Evolutionary conservation across 2,329 filamentous ascomycete genomes (phyloP), one percentile per base, ranked within the genome.

Genomic region (Neonectria punicea): DNA sequence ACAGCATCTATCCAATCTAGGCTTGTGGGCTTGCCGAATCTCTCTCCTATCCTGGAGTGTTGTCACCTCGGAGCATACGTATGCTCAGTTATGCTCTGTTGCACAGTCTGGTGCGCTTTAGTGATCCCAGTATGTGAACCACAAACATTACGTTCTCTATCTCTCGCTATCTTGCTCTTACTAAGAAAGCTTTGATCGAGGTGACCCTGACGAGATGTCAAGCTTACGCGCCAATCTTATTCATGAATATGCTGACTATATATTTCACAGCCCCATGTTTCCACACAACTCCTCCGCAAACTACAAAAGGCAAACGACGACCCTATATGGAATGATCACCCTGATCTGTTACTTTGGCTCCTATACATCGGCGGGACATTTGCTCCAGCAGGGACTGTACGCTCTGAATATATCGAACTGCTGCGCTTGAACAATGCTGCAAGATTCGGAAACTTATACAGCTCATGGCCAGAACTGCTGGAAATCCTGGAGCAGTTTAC

Each of bases 1-100:
- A 75, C 74, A 39, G 81, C 81, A 43, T 83, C 77, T 3, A 80
- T 83, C 13, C 81, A 83, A 41, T 83, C 81, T 0, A 74, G 80
- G 34, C 70, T 83, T 0, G 71, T 71, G 3, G 47, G 53, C 8
- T 64, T 81, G 3, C 62, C 65, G 5, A 68, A 67, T 10, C 2
- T 14, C 0, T 77, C 72, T 0, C 44, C 69, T 2, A 20, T 80
- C 5, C 59, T 68, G 1, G 74, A 77, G 2, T 81, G 77, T 59
- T 81, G 78, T n/a, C 69, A 75, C 49, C 71, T 83, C 1, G 81
- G 78, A 2, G 78, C 79, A 9, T 83, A 82, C 70, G 34, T 83
- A n/a, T 80, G 77, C 57, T 79, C 81, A 3, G 70, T 63, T 7
- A 81, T 79, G 76, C 54, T 83, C 0, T 74, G 81, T 46, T 83